Conservation (phyloP, 257 asterid species). For the Anisodus acutangulus region DNA sequence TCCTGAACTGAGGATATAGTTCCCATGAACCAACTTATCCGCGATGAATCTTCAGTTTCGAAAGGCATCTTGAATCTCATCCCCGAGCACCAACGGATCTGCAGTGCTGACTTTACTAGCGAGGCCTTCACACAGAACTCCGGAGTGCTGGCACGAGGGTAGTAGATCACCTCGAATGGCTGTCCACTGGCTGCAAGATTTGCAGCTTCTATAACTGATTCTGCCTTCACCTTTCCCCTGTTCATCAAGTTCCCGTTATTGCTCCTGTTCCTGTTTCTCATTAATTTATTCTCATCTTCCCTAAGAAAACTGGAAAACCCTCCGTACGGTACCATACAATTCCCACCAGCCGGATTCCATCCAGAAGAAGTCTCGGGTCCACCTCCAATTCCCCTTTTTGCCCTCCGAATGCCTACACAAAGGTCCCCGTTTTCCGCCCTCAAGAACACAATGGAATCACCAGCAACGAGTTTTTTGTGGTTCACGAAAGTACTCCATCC, state of each 20-base stretch:
- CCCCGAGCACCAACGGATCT: conserved; percentile 80
- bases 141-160: conserved; percentile 93
- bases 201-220: conserved; percentile 79
- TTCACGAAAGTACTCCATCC: conserved; percentile 97
- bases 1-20: conserved; percentile 77
- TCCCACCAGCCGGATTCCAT: conserved; percentile 63
- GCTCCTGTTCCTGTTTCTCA: conserved; percentile 38
- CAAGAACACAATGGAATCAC: conserved; percentile 88
- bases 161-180: conserved; percentile 79
- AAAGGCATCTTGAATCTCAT: conserved; percentile 96
- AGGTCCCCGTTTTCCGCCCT: conserved; percentile 84
- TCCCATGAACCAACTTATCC: conserved; percentile 98
- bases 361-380: conserved; percentile 64
- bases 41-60: conserved; percentile 93
- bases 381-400: conserved; percentile 74
- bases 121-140: conserved; percentile 88
- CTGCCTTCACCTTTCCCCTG: conserved; percentile 64
- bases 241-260: conserved; percentile 37
- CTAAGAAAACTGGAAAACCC: conserved; percentile 66
- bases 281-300: conserved; percentile 59
- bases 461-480: conserved; percentile 90
- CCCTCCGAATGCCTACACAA: conserved; percentile 85
- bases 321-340: conserved; percentile 58
- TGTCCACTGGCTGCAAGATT: conserved; percentile 69
- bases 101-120: conserved; percentile 69